Evolutionary conservation across 2,329 filamentous ascomycete genomes (phyloP).

Genomic region (Cordyceps javanica): DNA sequence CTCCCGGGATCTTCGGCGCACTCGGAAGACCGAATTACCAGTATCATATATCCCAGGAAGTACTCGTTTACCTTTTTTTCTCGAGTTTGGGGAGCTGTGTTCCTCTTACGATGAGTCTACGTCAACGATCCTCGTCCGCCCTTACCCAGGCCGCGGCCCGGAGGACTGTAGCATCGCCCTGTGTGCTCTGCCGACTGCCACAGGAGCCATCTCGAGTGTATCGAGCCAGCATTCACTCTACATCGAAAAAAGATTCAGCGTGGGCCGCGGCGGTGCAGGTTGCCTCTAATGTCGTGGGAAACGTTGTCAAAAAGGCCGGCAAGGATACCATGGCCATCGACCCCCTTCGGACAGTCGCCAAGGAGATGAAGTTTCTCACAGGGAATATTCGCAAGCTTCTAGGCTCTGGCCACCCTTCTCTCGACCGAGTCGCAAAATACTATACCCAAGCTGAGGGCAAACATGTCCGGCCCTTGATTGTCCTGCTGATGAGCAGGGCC

Average conservation of each 20-base stretch:
- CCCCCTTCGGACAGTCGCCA: constrained; percentile 81
- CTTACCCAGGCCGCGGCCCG: constrained; percentile 35
- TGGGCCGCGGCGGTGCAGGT: constrained; percentile 70
- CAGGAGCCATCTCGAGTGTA: constrained; percentile 28
- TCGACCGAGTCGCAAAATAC: constrained; percentile 95
- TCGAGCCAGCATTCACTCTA: constrained; percentile 35
- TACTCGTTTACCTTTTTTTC: background rate
- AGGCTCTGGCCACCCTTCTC: constrained; percentile 86
- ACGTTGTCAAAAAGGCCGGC: constrained; percentile 55
- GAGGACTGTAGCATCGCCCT: constrained; percentile 24
- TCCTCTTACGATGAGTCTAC: constrained; percentile 43
- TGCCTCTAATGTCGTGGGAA: constrained; percentile 64
- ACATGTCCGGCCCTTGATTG: constrained; percentile 88
- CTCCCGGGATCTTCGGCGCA: background rate
- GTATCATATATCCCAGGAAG: background rate
- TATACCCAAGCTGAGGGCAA: constrained; percentile 97
- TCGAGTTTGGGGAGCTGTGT: background rate
- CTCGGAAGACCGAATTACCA: background rate
- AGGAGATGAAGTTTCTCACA: constrained; percentile 93
- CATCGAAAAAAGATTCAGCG: constrained; percentile 48
- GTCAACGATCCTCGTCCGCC: constrained; percentile 44
- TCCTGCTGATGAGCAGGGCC: constrained; percentile 92
- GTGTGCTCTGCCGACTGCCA: constrained; percentile 27
- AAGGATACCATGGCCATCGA: constrained; percentile 71
- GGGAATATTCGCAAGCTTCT: constrained; percentile 91